phyloP scores from a whole-genome alignment of 2,329 filamentous ascomycete genomes.

The Tetracladium maxilliforme region DNA sequence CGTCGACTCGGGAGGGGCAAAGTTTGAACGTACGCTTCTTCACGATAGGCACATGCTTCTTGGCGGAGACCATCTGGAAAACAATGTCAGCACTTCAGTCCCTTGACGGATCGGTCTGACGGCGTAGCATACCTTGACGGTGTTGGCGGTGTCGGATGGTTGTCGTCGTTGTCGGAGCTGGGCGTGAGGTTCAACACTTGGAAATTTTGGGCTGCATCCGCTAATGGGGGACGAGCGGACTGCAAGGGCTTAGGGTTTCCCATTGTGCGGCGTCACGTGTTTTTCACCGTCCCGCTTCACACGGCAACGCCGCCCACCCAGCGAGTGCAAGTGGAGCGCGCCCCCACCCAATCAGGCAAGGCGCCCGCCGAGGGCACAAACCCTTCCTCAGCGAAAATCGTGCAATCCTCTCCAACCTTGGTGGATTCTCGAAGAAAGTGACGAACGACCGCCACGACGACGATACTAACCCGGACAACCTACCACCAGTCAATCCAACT shows the following conservation, averaged over 20 bases:
- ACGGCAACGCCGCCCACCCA: too few relatives aligned
- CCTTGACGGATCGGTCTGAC: background rate
- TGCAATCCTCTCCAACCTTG: too few relatives aligned
- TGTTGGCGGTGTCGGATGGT: background rate
- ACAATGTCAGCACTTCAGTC: constrained; percentile 4
- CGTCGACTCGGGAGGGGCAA: constrained; percentile 4
- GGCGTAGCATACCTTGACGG: background rate
- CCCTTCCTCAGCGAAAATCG: too few relatives aligned
- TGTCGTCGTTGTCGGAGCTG: background rate
- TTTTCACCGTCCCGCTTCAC: too few relatives aligned
- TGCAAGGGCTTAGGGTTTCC: too few relatives aligned
- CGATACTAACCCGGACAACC: background rate
- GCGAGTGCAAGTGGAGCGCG: too few relatives aligned
- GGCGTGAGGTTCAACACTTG: background rate
- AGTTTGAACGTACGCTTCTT: constrained; percentile 85
- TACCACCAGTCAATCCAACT: background rate
- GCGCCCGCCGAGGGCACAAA: too few relatives aligned
- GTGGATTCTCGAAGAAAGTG: too few relatives aligned
- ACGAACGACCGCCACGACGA: too few relatives aligned
- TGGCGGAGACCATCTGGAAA: constrained; percentile 87
- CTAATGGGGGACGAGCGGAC: too few relatives aligned
- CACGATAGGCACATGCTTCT: constrained; percentile 98
- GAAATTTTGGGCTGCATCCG: background rate
- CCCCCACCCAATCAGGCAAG: too few relatives aligned
- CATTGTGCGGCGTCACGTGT: too few relatives aligned